phyloP scores from a whole-genome alignment of 1,139 yeast species.

The Saccharomycopsis hybrid region DNA sequence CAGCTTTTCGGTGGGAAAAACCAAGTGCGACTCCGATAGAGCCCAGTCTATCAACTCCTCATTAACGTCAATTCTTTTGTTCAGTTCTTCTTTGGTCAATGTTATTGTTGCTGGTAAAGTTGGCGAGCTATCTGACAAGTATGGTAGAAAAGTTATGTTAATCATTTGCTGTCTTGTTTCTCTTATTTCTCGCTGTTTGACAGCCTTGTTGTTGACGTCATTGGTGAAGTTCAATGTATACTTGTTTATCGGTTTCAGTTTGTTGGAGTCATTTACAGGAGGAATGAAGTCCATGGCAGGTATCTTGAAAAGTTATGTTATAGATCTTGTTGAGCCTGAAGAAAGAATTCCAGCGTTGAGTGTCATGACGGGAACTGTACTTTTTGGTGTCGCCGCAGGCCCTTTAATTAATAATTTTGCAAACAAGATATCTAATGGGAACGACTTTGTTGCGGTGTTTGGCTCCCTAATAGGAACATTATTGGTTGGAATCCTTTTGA shows the following conservation, averaged over 20 bases:
- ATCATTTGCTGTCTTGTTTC: slow-evolving; percentile 3
- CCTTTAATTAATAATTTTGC: slow-evolving; percentile 36
- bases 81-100: slow-evolving; percentile 24
- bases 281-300: slow-evolving; percentile 44
- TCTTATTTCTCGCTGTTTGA: neutral
- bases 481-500: neutral
- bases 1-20: too few species aligned
- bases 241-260: slow-evolving; percentile 37
- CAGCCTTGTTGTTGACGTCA: slow-evolving; percentile 1
- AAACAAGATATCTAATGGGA: slow-evolving; percentile 6
- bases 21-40: slow-evolving; percentile 26
- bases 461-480: neutral
- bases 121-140: slow-evolving; percentile 58
- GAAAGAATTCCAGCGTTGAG: slow-evolving; percentile 53
- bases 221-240: slow-evolving; percentile 28
- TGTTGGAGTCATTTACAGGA: slow-evolving; percentile 47
- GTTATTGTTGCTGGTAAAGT: slow-evolving; percentile 28
- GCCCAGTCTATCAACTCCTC: slow-evolving; percentile 29
- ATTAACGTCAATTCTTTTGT: slow-evolving; percentile 25
- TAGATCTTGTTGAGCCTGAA: slow-evolving; percentile 56
- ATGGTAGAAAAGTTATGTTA: slow-evolving; percentile 45
- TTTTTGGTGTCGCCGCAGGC: slow-evolving; percentile 59
- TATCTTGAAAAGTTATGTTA: slow-evolving; percentile 52
- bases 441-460: slow-evolving; percentile 8
- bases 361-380: slow-evolving; percentile 48